Evolutionary conservation across 129 eudicot species (phyloP), one percentile per base, ranked within the genome.

Genomic region (Tanacetum coccineum): DNA sequence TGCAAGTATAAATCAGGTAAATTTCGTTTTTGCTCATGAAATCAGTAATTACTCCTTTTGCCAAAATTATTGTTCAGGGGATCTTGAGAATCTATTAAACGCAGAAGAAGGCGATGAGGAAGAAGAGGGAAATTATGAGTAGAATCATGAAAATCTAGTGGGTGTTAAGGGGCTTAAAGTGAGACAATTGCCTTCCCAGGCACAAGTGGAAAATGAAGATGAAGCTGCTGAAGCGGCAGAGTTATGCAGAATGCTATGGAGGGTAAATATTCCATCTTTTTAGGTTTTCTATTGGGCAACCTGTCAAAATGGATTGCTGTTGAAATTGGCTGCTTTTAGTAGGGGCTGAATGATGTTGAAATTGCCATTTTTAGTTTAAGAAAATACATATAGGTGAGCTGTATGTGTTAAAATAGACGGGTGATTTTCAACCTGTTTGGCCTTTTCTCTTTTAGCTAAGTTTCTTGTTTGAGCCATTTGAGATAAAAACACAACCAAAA

Each of bases 171-270:
- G 98, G 65, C 86, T 88, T 32, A 93, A 93, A 70, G 86, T 93
- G 95, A 86, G 96, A 78, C 81, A 96, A 47, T 86, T 84, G 66
- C 84, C 95, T 74, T 74, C 77, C 9, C 95, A 78, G 72, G 87
- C 88, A 53, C 87, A 88, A 71, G 98, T 88, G 60, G 96, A 93
- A 81, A 79, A 86, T 59, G 98, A 93, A 73, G 98, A 93, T 70
- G 96, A 93, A 77, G 92, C 91, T 46, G 96, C 98, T 68, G 96
- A 92, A 84, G 98, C 98, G 13, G 96, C 95, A 9, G 98, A 93
- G 70, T 79, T 93, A 51, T 84, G 98, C n/a, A n/a, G n/a, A n/a
- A n/a, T n/a, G n/a, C n/a, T n/a, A n/a, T n/a, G n/a, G n/a, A n/a
- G n/a, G n/a, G n/a, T n/a, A n/a, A n/a, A n/a, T n/a, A n/a, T n/a